Conservation (phyloP, 257 asterid genomes). For the Salvia hispanica region DNA sequence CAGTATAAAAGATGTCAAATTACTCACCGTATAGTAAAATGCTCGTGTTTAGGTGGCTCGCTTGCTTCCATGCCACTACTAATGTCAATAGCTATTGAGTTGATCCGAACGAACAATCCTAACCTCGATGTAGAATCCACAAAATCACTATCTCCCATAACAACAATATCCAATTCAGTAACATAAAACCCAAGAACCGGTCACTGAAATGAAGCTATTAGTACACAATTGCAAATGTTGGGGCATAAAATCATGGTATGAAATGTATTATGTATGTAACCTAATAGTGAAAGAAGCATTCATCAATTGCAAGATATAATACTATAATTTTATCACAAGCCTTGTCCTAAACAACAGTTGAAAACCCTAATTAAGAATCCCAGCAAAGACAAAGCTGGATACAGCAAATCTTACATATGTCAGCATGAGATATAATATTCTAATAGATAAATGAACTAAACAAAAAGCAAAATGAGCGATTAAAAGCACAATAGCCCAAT, state of each 20-base stretch:
- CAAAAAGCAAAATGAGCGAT: conserved; percentile 19
- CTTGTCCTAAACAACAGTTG: not conserved
- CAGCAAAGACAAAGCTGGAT: conserved; percentile 22
- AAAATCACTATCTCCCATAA: conserved; percentile 40
- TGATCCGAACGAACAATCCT: conserved; percentile 52
- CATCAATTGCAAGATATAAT: not conserved
- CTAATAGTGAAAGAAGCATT: not conserved
- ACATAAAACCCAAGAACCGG: conserved; percentile 30
- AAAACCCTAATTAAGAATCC: conserved; percentile 55
- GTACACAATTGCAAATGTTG: conserved; percentile 2
- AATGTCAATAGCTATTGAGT: conserved; percentile 60
- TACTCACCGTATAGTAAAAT: conserved; percentile 78
- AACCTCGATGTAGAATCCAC: conserved; percentile 39
- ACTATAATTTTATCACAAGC: not conserved
- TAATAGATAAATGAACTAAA: conserved; percentile 2
- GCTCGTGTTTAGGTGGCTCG: conserved; percentile 44
- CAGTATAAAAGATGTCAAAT: not conserved
- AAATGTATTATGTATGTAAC: conserved; percentile 11
- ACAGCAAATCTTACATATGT: conserved; percentile 14
- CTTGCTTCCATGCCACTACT: conserved; percentile 37
- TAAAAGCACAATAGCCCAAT: conserved; percentile 20
- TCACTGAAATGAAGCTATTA: conserved; percentile 28
- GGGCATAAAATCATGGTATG: conserved; percentile 34
- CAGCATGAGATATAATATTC: conserved; percentile 28
- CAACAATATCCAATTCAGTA: conserved; percentile 44